Evolutionary conservation across 108 stramenopile species (phyloP).

Genomic region (Nitzschia sp.): DNA sequence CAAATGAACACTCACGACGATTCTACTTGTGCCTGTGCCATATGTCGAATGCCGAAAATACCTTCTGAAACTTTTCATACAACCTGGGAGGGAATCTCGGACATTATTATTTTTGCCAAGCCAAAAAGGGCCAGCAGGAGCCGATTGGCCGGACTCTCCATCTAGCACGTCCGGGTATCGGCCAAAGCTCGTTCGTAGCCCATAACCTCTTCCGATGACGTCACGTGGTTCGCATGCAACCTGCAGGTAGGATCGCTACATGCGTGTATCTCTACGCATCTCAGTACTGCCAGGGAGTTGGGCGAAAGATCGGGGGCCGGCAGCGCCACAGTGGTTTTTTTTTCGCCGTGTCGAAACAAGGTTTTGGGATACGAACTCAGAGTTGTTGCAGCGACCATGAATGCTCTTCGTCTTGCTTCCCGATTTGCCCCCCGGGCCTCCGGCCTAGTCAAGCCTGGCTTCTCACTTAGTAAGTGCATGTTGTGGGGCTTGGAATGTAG

Average conservation of each 20-base stretch:
- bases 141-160: too few species aligned
- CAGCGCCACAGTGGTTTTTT: slow-evolving; percentile 1
- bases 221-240: not conserved
- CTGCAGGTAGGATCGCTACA: not conserved
- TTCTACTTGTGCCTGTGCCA: too few species aligned
- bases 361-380: not conserved
- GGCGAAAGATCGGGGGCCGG: not conserved
- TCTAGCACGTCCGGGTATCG: too few species aligned
- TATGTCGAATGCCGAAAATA: too few species aligned
- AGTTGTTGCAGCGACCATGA: slow-evolving; percentile 45
- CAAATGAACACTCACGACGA: too few species aligned
- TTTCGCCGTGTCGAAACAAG: not conserved
- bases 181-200: too few species aligned
- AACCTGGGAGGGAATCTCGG: too few species aligned
- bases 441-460: slow-evolving; percentile 26
- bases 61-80: too few species aligned
- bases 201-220: slow-evolving; percentile 1
- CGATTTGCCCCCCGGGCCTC: slow-evolving; percentile 61
- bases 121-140: too few species aligned
- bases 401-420: slow-evolving; percentile 68
- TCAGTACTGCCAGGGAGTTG: not conserved
- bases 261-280: not conserved
- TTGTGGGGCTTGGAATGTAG: not conserved
- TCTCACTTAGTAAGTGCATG: slow-evolving; percentile 25
- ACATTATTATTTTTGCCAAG: too few species aligned